phyloP scores from a whole-genome alignment of 2,329 filamentous ascomycete species.

The Teratosphaeriaceae sp. region DNA sequence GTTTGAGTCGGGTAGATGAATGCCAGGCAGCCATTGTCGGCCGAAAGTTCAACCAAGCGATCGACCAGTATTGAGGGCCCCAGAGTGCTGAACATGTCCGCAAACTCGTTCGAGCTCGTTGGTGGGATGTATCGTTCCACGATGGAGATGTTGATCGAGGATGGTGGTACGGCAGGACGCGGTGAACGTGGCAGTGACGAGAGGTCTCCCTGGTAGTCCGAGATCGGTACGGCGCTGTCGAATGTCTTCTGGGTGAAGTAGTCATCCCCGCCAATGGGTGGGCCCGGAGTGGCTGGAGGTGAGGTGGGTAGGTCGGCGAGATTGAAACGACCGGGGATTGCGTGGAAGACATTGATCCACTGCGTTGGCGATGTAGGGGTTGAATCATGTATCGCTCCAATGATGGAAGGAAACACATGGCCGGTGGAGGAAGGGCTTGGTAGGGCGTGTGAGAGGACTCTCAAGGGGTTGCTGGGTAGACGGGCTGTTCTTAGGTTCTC shows the following conservation, averaged over 20 bases:
- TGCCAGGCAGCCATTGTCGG: constrained; percentile 50
- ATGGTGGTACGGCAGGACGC: constrained; percentile 53
- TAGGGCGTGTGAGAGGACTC: constrained; percentile 55
- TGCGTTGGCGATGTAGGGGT: constrained; percentile 44
- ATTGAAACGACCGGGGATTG: constrained; percentile 55
- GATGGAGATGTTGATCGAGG: constrained; percentile 53
- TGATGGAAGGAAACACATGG: constrained; percentile 49
- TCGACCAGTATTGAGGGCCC: constrained; percentile 55
- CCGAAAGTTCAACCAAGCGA: constrained; percentile 53
- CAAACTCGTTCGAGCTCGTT: constrained; percentile 51
- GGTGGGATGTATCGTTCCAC: constrained; percentile 64
- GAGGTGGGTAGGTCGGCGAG: constrained; percentile 56
- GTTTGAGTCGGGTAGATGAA: constrained; percentile 57
- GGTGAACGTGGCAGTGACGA: constrained; percentile 46
- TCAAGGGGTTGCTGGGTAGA: constrained; percentile 38
- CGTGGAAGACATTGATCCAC: constrained; percentile 60
- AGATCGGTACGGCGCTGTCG: constrained; percentile 54
- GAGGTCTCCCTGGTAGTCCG: constrained; percentile 51
- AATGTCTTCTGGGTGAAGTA: constrained; percentile 59
- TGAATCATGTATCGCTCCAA: constrained; percentile 49
- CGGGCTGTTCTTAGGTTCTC: constrained; percentile 28
- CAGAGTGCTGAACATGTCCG: constrained; percentile 49
- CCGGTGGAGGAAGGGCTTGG: constrained; percentile 47
- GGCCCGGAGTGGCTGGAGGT: constrained; percentile 53
- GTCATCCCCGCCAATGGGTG: constrained; percentile 46